phyloP scores from a whole-genome alignment of 2,329 filamentous ascomycete species.

The Colletotrichum musicola region DNA sequence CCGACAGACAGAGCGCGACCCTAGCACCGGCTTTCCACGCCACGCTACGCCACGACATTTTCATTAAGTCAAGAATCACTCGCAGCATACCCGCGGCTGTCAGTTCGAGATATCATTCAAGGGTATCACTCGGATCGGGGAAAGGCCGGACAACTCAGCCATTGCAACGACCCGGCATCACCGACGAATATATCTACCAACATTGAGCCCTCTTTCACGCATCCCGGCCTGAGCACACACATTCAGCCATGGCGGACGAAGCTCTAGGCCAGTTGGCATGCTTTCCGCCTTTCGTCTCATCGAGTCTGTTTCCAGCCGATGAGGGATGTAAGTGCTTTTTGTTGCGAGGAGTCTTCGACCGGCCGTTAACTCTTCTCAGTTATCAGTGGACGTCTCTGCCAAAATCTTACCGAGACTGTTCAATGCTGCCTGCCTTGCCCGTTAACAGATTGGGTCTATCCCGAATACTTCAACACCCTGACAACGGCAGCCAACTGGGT shows the following conservation, averaged over 20 bases:
- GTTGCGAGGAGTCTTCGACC: no score
- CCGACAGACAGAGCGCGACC: background rate
- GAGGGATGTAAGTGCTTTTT: conserved; percentile 73
- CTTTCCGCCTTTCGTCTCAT: conserved; percentile 77
- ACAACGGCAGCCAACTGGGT: conserved; percentile 83
- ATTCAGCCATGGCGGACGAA: conserved; percentile 21
- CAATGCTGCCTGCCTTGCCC: conserved; percentile 93
- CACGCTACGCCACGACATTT: background rate
- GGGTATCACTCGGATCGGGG: background rate
- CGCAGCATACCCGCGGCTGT: conserved; percentile 2
- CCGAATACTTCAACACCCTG: conserved; percentile 69
- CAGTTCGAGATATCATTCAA: conserved; percentile 5
- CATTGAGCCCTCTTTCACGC: background rate
- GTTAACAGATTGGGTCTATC: conserved; percentile 80
- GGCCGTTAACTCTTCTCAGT: conserved; percentile 59
- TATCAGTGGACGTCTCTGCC: conserved; percentile 67
- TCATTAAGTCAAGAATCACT: background rate
- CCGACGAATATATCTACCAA: background rate
- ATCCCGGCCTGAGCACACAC: background rate
- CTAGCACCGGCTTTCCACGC: background rate
- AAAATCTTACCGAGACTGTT: conserved; percentile 60
- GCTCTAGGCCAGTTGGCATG: conserved; percentile 55
- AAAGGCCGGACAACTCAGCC: background rate
- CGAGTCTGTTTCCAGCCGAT: conserved; percentile 66
- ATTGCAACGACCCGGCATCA: background rate